These are phyloP conservation scores for Mycena capillaripes DNA, from an alignment of 768 basidiomycete genomes.

Conservation along the genomic window DNA sequence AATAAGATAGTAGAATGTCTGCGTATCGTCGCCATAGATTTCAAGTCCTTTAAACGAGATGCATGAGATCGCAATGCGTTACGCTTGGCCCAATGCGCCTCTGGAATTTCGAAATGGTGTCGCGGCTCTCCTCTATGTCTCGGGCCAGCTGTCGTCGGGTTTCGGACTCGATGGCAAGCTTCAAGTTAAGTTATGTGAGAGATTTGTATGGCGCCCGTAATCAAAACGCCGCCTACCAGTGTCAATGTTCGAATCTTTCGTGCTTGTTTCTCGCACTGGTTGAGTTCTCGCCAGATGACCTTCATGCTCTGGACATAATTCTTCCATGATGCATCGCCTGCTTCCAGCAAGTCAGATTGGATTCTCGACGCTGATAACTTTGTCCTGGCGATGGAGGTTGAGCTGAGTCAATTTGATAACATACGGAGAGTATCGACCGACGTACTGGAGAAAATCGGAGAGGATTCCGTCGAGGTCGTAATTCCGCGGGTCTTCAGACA, in stretches of 20 bases:
- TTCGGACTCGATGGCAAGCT: constrained; percentile 1
- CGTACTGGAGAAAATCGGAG: background rate
- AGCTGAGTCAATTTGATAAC: background rate
- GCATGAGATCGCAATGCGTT: background rate
- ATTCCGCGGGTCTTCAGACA: background rate
- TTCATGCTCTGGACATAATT: background rate
- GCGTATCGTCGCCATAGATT: no score
- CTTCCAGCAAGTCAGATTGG: background rate
- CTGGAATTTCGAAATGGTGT: background rate
- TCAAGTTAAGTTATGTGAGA: background rate
- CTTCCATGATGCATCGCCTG: background rate
- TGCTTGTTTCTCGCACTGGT: background rate
- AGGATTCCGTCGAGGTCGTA: background rate
- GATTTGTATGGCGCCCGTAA: background rate
- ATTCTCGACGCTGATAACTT: background rate
- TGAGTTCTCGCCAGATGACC: background rate
- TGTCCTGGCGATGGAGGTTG: background rate
- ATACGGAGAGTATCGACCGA: background rate
- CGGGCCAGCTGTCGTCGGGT: background rate
- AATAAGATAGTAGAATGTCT: background rate
- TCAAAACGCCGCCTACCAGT: background rate
- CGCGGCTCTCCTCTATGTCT: background rate
- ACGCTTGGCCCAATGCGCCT: no score
- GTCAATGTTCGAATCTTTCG: background rate
- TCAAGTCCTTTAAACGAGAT: background rate